Evolutionary conservation across 768 basidiomycete genomes (phyloP), one percentile per base, ranked within the genome.

Genomic region (Cystofilobasidium ferigula): DNA sequence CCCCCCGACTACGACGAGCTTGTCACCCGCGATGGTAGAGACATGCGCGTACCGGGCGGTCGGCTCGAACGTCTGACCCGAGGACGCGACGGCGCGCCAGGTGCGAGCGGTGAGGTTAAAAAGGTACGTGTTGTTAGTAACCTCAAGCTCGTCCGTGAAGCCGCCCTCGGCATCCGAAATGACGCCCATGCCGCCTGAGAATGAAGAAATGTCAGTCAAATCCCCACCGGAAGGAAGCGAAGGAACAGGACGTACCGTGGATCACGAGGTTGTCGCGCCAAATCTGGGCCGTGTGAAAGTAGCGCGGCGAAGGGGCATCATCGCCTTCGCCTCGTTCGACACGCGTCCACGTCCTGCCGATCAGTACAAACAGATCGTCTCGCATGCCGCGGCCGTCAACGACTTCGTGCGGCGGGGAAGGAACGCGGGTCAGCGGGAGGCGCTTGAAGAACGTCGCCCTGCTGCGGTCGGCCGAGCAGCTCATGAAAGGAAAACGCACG

Each of bases 21-120:
- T 81, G 76, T 88, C 85, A 22, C 86, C 81, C 14, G 89, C 86
- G 48, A 97, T 82, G 2, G 89, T 85, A 18, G 90, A 93, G 14
- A 98, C 81, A 74, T 99, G 94, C 14, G 94, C 94, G 73, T 98
- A 98, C 69, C 95, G 85, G 28, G 91, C 85, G 45, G 86, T 85
- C 2, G 94, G 94, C 14, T 83, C 71, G 7, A 85, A 79, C 0
- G 80, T 74, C 10, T 82, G 81, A 3, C 51, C 30, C 20, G 81
- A 72, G 42, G 78, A 70, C 1, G 69, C 62, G 20, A 72, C 68
- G 22, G 71, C 62, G 9, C 74, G 45, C 74, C 72, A 43, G 72
- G 78, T 67, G 59, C 76, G 76, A 59, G 77, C 71, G 36, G 76
- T 75, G 69, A 93, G 80, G 77, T 95, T 86, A 76, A 89, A 92